Evolutionary conservation across 768 basidiomycete genomes (phyloP).

Genomic region (Leccinum obscurum): DNA sequence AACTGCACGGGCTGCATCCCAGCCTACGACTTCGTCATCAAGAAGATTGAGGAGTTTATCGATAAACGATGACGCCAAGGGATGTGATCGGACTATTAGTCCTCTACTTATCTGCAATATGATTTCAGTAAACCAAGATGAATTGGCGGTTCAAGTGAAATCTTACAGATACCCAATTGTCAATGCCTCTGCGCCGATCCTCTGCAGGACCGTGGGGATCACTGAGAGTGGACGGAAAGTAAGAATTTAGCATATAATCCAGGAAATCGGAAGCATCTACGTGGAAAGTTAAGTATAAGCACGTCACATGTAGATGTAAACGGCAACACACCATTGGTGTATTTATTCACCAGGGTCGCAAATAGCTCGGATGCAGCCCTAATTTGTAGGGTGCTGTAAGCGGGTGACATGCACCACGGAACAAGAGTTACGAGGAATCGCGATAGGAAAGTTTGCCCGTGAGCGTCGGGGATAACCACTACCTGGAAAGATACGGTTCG

Average conservation of each 20-base stretch:
- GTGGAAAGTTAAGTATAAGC: neutral
- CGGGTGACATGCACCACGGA: constrained; percentile 54
- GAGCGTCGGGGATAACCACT: constrained; percentile 8
- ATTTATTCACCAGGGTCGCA: constrained; percentile 78
- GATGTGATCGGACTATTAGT: constrained; percentile 73
- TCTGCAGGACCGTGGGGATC: constrained; percentile 32
- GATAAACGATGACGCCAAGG: constrained; percentile 53
- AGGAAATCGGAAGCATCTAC: constrained; percentile 51
- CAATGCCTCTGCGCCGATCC: constrained; percentile 53
- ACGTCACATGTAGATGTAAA: neutral
- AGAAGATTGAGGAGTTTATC: constrained; percentile 72
- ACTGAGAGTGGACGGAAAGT: constrained; percentile 51
- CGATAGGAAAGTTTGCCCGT: constrained; percentile 50
- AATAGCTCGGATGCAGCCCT: constrained; percentile 57
- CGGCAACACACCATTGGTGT: constrained; percentile 54
- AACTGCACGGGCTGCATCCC: constrained; percentile 85
- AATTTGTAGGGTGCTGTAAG: constrained; percentile 51
- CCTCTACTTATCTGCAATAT: constrained; percentile 68
- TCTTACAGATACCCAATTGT: constrained; percentile 70
- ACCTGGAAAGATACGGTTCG: constrained; percentile 41
- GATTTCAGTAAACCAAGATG: constrained; percentile 2
- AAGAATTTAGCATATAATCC: constrained; percentile 40
- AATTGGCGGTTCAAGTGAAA: neutral
- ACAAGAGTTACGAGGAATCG: constrained; percentile 55
- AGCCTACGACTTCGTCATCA: constrained; percentile 59